Evolutionary conservation across 1,284 basidiomycete species (phyloP).

Genomic region (Pterulicium gracile): DNA sequence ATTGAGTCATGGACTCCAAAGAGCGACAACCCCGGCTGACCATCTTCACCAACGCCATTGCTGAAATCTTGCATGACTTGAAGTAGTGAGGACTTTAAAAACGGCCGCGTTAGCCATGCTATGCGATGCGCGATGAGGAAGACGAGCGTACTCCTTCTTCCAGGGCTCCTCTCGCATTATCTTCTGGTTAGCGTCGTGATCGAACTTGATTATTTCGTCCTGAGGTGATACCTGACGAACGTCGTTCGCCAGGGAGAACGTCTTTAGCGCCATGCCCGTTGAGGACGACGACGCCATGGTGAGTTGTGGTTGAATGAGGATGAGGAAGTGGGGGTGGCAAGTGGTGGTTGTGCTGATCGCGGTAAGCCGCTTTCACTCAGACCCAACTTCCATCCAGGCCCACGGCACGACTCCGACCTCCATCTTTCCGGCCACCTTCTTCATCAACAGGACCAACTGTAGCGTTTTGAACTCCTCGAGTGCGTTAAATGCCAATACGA

Average conservation of each 20-base stretch:
- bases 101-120: too few relatives aligned
- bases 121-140: too few relatives aligned
- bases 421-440: too few relatives aligned
- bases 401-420: too few relatives aligned
- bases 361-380: too few relatives aligned
- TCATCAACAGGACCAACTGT: too few relatives aligned
- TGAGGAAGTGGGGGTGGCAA: too few relatives aligned
- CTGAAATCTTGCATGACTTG: conserved; percentile 90
- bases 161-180: conserved; percentile 75
- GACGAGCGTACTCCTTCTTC: conserved; percentile 63
- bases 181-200: conserved; percentile 59
- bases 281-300: conserved; percentile 15
- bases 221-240: conserved; percentile 58
- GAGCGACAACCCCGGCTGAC: conserved; percentile 28
- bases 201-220: conserved; percentile 78
- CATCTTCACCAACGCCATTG: conserved; percentile 97
- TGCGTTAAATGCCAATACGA: too few relatives aligned
- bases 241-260: conserved; percentile 80
- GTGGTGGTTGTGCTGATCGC: too few relatives aligned
- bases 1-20: neutral
- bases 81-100: conserved; percentile 77
- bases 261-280: conserved; percentile 56
- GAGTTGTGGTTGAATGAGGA: too few relatives aligned
- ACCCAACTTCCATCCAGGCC: too few relatives aligned
- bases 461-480: too few relatives aligned